Evolutionary conservation across 768 basidiomycete species (phyloP), one percentile per base, ranked within the genome.

Genomic region (Tremella yokohamensis): DNA sequence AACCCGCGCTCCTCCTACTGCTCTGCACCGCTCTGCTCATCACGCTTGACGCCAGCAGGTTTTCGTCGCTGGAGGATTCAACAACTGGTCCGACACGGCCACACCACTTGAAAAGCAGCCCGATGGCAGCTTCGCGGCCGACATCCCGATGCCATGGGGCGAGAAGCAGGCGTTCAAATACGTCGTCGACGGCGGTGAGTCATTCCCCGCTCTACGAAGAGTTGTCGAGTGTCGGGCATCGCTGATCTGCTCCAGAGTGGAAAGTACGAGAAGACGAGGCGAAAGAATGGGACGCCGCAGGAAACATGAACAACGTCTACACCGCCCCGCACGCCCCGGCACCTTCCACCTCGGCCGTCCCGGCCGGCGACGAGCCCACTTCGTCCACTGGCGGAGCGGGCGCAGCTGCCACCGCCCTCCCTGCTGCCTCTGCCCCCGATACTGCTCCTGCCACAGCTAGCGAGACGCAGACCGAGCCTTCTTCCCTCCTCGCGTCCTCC

Each of bases 281-380:
- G 18, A 76, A 74, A 57, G 75, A 76, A 51, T 76, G 75, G 75
- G 75, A 76, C 44, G 66, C 75, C 40, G 73, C 73, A 53, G 75
- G 75, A 42, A 76, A 76, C 66, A 74, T 76, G 73, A 76, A 76
- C 73, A 76, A 76, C 58, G 71, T 76, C 52, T 76, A 73, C 64
- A 74, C 75, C 20, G 73, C 75, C 15, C 75, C 75, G 37, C 56
- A 58, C 19, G 65, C 66, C 19, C 63, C 73, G 20, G 25, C 38
- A 26, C 29, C 49, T 24, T 11, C 57, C 20, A 38, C 49, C 2
- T 26, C 51, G 9, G 40, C 56, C 42, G 42, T 16, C 42, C 29
- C 29, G 4, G 29, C 29, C 29, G 29, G 29, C 29, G 29, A 11
- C 40, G 42, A 40, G 11, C 44, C 49, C 8, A 56, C 62, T n/a